Percentiles rank a stretch among this genome's conserved stretches.
phyloP scores from a whole-genome alignment of 2,329 filamentous ascomycete species.

The Madurella fahalii region DNA sequence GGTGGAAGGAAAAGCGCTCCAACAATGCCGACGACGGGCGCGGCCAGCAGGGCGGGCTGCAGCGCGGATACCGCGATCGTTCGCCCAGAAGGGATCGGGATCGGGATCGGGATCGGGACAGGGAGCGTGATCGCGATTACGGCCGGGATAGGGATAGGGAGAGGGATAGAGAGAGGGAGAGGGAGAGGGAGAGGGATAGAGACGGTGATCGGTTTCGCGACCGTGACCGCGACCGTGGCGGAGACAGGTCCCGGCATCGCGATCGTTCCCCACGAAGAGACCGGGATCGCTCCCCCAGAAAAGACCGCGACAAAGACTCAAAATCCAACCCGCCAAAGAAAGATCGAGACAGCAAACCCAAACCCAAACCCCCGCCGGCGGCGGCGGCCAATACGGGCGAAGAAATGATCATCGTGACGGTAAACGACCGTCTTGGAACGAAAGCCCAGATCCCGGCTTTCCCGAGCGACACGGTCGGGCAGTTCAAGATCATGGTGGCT shows the following conservation, averaged over 20 bases:
- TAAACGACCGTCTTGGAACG: slow-evolving; percentile 95
- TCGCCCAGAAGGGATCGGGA: slow-evolving; percentile 23
- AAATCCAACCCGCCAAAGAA: slow-evolving; percentile 33
- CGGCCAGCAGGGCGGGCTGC: slow-evolving; percentile 21
- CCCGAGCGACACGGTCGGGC: slow-evolving; percentile 74
- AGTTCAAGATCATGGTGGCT: slow-evolving; percentile 90
- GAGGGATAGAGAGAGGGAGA: slow-evolving; percentile 28
- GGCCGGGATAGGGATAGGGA: slow-evolving; percentile 35
- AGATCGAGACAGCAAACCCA: slow-evolving; percentile 32
- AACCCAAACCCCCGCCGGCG: slow-evolving; percentile 28
- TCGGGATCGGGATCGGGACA: slow-evolving; percentile 36
- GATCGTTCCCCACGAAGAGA: slow-evolving; percentile 23
- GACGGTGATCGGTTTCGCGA: slow-evolving; percentile 31
- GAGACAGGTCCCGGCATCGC: slow-evolving; percentile 31
- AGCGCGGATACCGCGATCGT: slow-evolving; percentile 29
- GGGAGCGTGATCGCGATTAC: slow-evolving; percentile 16
- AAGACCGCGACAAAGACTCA: slow-evolving; percentile 25
- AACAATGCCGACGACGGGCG: slow-evolving; percentile 19
- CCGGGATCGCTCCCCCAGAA: slow-evolving; percentile 23
- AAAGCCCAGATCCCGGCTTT: slow-evolving; percentile 90
- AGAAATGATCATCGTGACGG: slow-evolving; percentile 88
- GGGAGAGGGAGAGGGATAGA: slow-evolving; percentile 27
- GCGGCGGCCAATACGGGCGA: slow-evolving; percentile 44
- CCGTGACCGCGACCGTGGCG: slow-evolving; percentile 34
- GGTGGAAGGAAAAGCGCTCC: slow-evolving; percentile 30